phyloP scores from a whole-genome alignment of 1,284 basidiomycete species.

The Flammula alnicola region DNA sequence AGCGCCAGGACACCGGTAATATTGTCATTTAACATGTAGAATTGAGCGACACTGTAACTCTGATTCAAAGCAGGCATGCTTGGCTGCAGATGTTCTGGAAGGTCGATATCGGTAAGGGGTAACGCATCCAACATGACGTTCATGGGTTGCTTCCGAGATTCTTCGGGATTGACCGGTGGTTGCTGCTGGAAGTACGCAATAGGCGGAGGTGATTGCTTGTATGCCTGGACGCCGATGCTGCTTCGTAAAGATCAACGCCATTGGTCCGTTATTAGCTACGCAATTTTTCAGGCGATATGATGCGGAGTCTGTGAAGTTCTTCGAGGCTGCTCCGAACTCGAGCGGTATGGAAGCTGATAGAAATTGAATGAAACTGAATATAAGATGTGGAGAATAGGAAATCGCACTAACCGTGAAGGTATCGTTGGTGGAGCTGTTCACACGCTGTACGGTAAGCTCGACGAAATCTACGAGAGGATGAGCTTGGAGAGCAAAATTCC shows the following conservation, averaged over 20 bases:
- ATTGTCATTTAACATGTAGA: constrained; percentile 52
- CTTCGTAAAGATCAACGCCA: constrained; percentile 46
- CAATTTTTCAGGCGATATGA: constrained; percentile 57
- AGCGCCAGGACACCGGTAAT: constrained; percentile 58
- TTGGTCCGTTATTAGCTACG: constrained; percentile 51
- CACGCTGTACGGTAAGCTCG: constrained; percentile 47
- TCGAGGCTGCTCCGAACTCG: constrained; percentile 48
- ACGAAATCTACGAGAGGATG: constrained; percentile 50
- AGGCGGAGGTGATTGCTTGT: constrained; percentile 28
- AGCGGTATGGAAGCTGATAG: constrained; percentile 55
- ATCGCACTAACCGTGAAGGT: constrained; percentile 44
- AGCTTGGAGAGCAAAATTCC: constrained; percentile 54
- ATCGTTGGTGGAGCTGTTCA: constrained; percentile 40
- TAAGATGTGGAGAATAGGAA: background rate
- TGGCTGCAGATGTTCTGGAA: constrained; percentile 52
- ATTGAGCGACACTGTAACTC: constrained; percentile 54
- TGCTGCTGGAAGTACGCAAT: constrained; percentile 47
- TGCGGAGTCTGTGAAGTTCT: constrained; percentile 50
- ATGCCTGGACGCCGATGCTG: constrained; percentile 8
- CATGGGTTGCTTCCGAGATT: constrained; percentile 42
- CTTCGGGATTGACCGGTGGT: constrained; percentile 38
- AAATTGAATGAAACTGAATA: constrained; percentile 7
- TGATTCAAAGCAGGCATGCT: constrained; percentile 40
- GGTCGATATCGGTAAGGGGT: constrained; percentile 47
- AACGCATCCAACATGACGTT: constrained; percentile 51